phyloP scores from a whole-genome alignment of 78 protist genomes.

The Pelomyxa schiedti region DNA sequence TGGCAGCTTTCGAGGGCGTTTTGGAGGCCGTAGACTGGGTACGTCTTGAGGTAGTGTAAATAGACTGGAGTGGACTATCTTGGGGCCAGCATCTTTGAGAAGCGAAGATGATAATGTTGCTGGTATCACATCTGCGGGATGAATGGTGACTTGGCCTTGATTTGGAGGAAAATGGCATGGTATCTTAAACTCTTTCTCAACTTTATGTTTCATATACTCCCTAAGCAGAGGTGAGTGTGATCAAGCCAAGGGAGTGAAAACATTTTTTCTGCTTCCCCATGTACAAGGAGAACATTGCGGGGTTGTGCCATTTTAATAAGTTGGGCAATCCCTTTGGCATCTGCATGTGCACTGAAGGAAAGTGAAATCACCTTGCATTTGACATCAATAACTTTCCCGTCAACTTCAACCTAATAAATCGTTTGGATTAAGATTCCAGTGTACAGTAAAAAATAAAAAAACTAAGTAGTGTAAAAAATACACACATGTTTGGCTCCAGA shows the following conservation, averaged over 20 bases:
- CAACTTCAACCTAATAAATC: conserved; percentile 55
- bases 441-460: too few species aligned
- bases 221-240: conserved; percentile 3
- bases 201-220: conserved; percentile 47
- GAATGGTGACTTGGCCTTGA: conserved; percentile 50
- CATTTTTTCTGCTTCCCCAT: conserved; percentile 90
- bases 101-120: conserved; percentile 28
- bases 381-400: conserved; percentile 43
- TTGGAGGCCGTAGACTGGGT: too few species aligned
- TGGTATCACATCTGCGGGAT: conserved; percentile 29
- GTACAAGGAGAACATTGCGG: conserved; percentile 79
- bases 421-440: background rate
- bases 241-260: background rate
- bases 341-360: conserved; percentile 93
- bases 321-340: conserved; percentile 85
- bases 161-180: conserved; percentile 77
- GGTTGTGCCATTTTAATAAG: conserved; percentile 74
- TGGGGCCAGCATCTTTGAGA: too few species aligned
- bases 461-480: too few species aligned
- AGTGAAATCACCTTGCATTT: conserved; percentile 41
- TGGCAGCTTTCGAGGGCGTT: too few species aligned
- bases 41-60: too few species aligned
- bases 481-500: too few species aligned
- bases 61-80: too few species aligned
- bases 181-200: conserved; percentile 54